Conservation (phyloP, 176 grass and related monocot species). For the Avena insularis region DNA sequence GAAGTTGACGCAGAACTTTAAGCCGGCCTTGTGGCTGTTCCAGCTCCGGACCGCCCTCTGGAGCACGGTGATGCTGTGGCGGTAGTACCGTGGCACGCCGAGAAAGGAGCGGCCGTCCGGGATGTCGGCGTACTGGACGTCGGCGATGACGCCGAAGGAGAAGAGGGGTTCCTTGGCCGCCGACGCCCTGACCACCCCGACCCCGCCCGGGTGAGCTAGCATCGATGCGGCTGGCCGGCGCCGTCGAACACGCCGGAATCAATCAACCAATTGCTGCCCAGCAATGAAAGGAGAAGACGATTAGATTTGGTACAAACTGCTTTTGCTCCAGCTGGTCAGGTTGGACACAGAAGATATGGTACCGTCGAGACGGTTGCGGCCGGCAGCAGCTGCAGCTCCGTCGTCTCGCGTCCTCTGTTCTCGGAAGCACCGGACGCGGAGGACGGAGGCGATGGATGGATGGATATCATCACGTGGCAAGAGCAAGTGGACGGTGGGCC, state of each 20-base stretch:
- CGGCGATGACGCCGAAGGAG: constrained; percentile 82
- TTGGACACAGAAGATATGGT: neutral
- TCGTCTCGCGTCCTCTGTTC: constrained; percentile 11
- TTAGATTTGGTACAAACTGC: neutral
- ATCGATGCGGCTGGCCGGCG: constrained; percentile 21
- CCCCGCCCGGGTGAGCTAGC: constrained; percentile 23
- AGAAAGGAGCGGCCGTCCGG: constrained; percentile 75
- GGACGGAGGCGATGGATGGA: neutral
- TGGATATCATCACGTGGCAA: constrained; percentile 24
- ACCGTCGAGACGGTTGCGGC: neutral
- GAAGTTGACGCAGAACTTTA: constrained; percentile 76
- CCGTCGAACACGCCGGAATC: constrained; percentile 4
- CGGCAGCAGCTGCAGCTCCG: constrained; percentile 12
- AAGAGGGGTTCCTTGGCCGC: constrained; percentile 52
- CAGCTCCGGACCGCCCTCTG: constrained; percentile 66
- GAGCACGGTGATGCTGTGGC: constrained; percentile 78
- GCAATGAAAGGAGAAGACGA: neutral
- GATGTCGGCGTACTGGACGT: constrained; percentile 89
- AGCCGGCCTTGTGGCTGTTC: constrained; percentile 51
- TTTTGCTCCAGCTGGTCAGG: neutral
- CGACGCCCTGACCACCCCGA: neutral
- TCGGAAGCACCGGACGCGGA: neutral
- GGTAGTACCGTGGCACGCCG: constrained; percentile 77
- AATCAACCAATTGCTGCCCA: neutral
- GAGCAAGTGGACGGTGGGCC: constrained; percentile 18